These are phyloP conservation scores for Nigrospora osmanthi DNA, from an alignment of 2,329 filamentous ascomycete genomes.

Conservation along the genomic window DNA sequence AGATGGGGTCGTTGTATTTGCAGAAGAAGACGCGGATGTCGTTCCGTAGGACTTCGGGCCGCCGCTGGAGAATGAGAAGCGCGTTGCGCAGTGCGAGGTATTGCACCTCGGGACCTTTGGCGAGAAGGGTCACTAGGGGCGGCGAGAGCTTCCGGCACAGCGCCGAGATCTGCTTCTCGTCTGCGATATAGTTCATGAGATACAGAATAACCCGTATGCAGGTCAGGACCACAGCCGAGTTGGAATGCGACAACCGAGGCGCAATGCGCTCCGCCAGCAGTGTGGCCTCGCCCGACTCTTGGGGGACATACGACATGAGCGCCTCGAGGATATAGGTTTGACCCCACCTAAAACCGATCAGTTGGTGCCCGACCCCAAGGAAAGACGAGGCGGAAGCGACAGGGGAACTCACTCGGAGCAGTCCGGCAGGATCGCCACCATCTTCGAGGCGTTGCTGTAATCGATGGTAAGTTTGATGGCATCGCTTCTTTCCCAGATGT, in stretches of 20 bases:
- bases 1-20: slow-evolving; percentile 99
- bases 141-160: slow-evolving; percentile 91
- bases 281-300: slow-evolving; percentile 80
- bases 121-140: slow-evolving; percentile 86
- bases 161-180: slow-evolving; percentile 78
- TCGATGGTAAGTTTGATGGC: slow-evolving; percentile 97
- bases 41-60: slow-evolving; percentile 88
- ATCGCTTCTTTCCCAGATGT: slow-evolving; percentile 97
- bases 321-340: slow-evolving; percentile 98
- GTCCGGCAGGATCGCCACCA: slow-evolving; percentile 91
- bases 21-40: slow-evolving; percentile 99
- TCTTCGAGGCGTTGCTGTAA: slow-evolving; percentile 94
- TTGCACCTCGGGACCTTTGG: slow-evolving; percentile 97
- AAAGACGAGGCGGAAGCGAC: neutral
- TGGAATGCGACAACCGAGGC: slow-evolving; percentile 92
- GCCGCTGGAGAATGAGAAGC: slow-evolving; percentile 82
- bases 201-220: slow-evolving; percentile 96
- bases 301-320: slow-evolving; percentile 94
- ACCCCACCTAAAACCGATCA: slow-evolving; percentile 63
- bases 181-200: slow-evolving; percentile 96
- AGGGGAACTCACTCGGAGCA: slow-evolving; percentile 75
- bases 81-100: slow-evolving; percentile 93
- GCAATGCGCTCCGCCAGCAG: slow-evolving; percentile 89
- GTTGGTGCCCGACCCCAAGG: slow-evolving; percentile 2
- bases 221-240: slow-evolving; percentile 91